Base-by-base conservation (phyloP, 768 basidiomycete genomes). In the Phylloporus sp. region DNA sequence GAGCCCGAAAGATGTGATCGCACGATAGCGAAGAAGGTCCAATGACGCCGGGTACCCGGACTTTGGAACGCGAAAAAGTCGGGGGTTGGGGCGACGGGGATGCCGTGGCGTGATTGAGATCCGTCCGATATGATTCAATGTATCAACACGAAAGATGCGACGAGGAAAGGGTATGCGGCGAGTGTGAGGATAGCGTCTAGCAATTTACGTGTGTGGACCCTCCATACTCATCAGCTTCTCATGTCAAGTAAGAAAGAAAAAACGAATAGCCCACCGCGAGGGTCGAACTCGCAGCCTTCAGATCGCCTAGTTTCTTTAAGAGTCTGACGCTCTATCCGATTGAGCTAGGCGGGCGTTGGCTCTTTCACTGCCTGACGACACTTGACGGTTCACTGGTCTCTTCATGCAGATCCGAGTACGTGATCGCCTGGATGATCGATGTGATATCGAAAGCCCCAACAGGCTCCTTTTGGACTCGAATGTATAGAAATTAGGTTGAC, bases 281-380 rank as follows among this genome's bases (percentile, higher is more conserved):
- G 74, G 75, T 76, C 75, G 76, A 76, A 77, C 75, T 76, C 75
- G 76, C 75, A 76, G 74, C 75, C 76, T 77, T 77, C 74, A 75
- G 76, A 76, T 75, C 43, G 65, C 65, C 65, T 67, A 67, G 54
- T 57, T 24, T 17, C 21, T 9, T 48, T 77, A 79, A 77, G 75
- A 77, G 76, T 77, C 76, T 79, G 76, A 77, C 76, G 76, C 76
- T 79, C 76, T 77, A 79, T 77, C 76, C 76, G 76, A 77, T 77
- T 77, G 77, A 79, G 76, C 77, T 78, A 78, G 76, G 75, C 76
- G 72, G 77, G 76, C 76, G 46, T 4, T 5, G 1, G 11, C 5
- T 4, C 3, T 0, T 3, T 20, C 0, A 9, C 1, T 1, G 1
- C 15, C 7, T 32, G 14, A 17, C 9, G 9, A 18, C 9, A 18